Conservation (phyloP, 1,139 yeast species). For the Kodamaea suecica region DNA sequence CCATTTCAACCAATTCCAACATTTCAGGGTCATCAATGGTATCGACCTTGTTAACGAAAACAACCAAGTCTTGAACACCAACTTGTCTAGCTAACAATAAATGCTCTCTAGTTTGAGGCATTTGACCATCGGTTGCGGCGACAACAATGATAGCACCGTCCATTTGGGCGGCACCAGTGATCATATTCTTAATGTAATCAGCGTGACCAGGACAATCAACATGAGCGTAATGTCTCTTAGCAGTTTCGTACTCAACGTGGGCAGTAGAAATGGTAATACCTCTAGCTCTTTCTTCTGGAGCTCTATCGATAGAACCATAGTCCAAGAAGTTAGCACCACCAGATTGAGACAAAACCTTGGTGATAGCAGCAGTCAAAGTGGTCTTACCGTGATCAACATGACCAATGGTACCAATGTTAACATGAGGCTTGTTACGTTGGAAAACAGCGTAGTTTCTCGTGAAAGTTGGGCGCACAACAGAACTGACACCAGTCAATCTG, state of each 20-base stretch:
- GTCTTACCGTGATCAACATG: constrained; percentile 99
- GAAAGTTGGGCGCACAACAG: constrained; percentile 26
- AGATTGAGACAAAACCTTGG: constrained; percentile 81
- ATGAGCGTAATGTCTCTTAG: constrained; percentile 31
- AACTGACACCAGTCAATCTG: constrained; percentile 19
- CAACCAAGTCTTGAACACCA: constrained; percentile 97
- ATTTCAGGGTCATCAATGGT: constrained; percentile 98
- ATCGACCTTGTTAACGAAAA: constrained; percentile 96
- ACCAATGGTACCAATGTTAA: constrained; percentile 87
- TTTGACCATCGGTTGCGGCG: constrained; percentile 98
- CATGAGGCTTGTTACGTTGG: constrained; percentile 92
- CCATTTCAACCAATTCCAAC: constrained; percentile 99
- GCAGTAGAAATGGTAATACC: constrained; percentile 99
- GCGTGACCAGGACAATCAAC: constrained; percentile 85
- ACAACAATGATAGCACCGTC: constrained; percentile 99
- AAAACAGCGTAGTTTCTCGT: constrained; percentile 62
- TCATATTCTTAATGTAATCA: constrained; percentile 98
- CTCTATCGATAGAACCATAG: constrained; percentile 91
- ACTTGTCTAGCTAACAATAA: constrained; percentile 97
- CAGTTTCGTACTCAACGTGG: constrained; percentile 77
- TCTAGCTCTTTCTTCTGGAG: constrained; percentile 99
- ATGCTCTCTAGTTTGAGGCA: constrained; percentile 99
- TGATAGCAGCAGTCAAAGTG: constrained; percentile 96
- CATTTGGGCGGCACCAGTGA: constrained; percentile 99
- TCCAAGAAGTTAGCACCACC: constrained; percentile 96